Evolutionary conservation across 2,329 filamentous ascomycete species (phyloP).

Genomic region (Stachybotrys chlorohalonatus): DNA sequence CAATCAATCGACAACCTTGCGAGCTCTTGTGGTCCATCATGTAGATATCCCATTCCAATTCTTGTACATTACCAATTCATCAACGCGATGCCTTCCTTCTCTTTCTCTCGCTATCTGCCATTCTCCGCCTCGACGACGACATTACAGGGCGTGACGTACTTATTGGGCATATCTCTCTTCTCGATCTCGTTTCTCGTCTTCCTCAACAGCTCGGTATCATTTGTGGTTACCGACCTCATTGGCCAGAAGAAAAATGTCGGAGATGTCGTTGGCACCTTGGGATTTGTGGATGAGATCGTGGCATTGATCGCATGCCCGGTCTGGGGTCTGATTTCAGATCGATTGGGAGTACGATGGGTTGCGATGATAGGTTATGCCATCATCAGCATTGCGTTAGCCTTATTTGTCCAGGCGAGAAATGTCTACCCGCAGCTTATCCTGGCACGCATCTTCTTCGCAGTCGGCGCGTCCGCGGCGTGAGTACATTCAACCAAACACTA

Average conservation of each 20-base stretch:
- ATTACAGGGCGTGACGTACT: constrained; percentile 61
- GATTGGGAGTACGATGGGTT: constrained; percentile 64
- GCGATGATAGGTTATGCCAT: constrained; percentile 72
- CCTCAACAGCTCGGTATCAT: constrained; percentile 75
- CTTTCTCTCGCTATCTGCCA: constrained; percentile 40
- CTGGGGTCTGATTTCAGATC: constrained; percentile 72
- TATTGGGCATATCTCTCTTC: constrained; percentile 75
- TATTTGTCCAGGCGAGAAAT: constrained; percentile 79
- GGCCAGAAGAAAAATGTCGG: constrained; percentile 65
- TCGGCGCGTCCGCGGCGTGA: constrained; percentile 83
- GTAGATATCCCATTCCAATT: not conserved
- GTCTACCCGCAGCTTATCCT: constrained; percentile 84
- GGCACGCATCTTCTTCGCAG: constrained; percentile 76
- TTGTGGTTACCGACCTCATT: constrained; percentile 76
- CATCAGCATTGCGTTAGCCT: constrained; percentile 65
- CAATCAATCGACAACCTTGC: too few relatives aligned
- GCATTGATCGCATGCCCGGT: constrained; percentile 70
- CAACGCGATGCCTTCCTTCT: constrained; percentile 24
- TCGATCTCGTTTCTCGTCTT: constrained; percentile 87
- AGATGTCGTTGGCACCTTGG: constrained; percentile 73
- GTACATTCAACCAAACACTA: constrained; percentile 8
- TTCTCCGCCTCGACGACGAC: constrained; percentile 52
- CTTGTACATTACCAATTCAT: not conserved
- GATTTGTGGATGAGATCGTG: constrained; percentile 77
- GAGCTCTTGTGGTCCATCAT: too few relatives aligned